These are phyloP conservation scores for Quercus cerris DNA, from an alignment of 306 rosid genomes.

Conservation along the genomic window DNA sequence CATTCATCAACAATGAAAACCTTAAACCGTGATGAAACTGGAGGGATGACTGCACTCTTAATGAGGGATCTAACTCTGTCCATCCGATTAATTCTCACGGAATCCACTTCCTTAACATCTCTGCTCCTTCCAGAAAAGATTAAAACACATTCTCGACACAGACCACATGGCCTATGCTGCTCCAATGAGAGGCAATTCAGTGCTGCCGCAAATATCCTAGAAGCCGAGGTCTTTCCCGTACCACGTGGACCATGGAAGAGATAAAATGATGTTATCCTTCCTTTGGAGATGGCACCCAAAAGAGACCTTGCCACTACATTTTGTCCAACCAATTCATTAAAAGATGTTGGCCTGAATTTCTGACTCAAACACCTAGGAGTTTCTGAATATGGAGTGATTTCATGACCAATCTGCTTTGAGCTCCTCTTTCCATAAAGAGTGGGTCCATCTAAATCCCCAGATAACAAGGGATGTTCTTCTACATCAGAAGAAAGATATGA, in stretches of 20 bases:
- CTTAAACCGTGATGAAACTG: slow-evolving; percentile 63
- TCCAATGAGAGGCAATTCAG: slow-evolving; percentile 62
- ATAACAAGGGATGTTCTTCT: slow-evolving; percentile 57
- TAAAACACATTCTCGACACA: slow-evolving; percentile 60
- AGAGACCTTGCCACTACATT: slow-evolving; percentile 73
- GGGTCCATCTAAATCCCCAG: slow-evolving; percentile 32
- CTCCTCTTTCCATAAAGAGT: slow-evolving; percentile 25
- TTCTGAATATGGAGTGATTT: slow-evolving; percentile 40
- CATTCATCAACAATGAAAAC: slow-evolving; percentile 87
- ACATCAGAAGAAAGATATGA: slow-evolving; percentile 31
- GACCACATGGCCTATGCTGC: slow-evolving; percentile 68
- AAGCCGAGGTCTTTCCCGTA: slow-evolving; percentile 81
- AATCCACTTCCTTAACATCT: slow-evolving; percentile 74
- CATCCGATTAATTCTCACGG: slow-evolving; percentile 55
- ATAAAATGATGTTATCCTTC: slow-evolving; percentile 68
- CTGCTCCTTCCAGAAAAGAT: slow-evolving; percentile 74
- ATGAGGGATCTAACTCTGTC: slow-evolving; percentile 65
- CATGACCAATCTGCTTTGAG: slow-evolving; percentile 35
- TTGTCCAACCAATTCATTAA: slow-evolving; percentile 82
- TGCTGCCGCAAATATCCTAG: slow-evolving; percentile 82
- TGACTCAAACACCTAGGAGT: slow-evolving; percentile 62
- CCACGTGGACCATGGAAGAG: slow-evolving; percentile 86
- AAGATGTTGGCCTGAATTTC: slow-evolving; percentile 73
- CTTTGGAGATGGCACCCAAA: slow-evolving; percentile 62
- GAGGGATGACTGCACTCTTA: slow-evolving; percentile 57